A percentile compares a stretch with the other conserved stretches of the same genome.
Conservation (phyloP, 1,139 yeast genomes). For the Lodderomyces metapsilosis region DNA sequence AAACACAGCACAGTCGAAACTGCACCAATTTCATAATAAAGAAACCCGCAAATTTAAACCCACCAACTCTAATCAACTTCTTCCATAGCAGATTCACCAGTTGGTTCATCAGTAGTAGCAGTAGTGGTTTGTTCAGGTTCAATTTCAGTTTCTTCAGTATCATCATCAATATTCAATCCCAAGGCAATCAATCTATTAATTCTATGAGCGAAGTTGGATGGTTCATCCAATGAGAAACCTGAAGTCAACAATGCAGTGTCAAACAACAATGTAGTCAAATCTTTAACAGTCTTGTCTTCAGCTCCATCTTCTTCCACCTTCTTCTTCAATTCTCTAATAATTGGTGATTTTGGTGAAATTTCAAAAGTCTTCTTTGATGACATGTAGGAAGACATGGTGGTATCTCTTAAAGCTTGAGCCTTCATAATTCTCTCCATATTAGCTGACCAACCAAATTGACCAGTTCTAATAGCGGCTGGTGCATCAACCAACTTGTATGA, state of each 20-base stretch:
- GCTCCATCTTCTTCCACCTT: conserved; percentile 97
- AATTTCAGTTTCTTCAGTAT: conserved; percentile 52
- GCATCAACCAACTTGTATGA: conserved; percentile 97
- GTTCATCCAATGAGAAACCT: conserved; percentile 98
- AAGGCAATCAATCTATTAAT: conserved; percentile 97
- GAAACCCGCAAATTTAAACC: too few species aligned
- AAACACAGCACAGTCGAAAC: not conserved
- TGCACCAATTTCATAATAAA: conserved; percentile 1
- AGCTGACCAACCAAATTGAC: conserved; percentile 99
- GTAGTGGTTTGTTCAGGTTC: conserved; percentile 51
- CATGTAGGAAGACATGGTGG: conserved; percentile 99
- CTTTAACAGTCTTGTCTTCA: conserved; percentile 97
- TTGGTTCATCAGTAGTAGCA: conserved; percentile 58
- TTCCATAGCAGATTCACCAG: conserved; percentile 96
- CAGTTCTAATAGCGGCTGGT: conserved; percentile 99
- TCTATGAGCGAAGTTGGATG: conserved; percentile 95
- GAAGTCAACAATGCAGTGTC: conserved; percentile 98
- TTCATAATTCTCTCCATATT: conserved; percentile 99
- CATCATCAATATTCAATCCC: conserved; percentile 97
- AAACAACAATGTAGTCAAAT: conserved; percentile 90
- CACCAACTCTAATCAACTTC: conserved; percentile 79
- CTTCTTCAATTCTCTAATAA: conserved; percentile 91
- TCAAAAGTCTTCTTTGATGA: conserved; percentile 98
- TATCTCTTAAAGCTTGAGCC: conserved; percentile 99
- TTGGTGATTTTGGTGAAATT: conserved; percentile 95